Conservation (phyloP, 1,139 yeast genomes). For the Torulaspora globosa region DNA sequence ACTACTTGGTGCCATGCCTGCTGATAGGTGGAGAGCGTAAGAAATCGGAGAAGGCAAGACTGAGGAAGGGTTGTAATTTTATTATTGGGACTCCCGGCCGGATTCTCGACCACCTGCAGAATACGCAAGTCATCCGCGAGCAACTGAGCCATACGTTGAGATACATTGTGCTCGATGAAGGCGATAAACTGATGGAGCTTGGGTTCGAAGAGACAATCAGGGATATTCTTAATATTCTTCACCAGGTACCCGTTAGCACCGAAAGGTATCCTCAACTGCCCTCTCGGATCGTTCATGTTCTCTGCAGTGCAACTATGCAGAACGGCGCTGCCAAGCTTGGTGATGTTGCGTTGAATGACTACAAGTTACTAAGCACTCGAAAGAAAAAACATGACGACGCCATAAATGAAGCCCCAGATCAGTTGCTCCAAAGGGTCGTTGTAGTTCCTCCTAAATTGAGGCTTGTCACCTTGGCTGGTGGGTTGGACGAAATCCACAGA, state of each 20-base stretch:
- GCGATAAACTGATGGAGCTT: constrained; percentile 88
- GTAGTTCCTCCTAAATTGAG: constrained; percentile 90
- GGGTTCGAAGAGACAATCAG: constrained; percentile 93
- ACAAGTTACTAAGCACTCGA: constrained; percentile 57
- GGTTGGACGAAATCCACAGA: constrained; percentile 49
- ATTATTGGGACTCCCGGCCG: constrained; percentile 93
- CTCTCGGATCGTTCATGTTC: constrained; percentile 60
- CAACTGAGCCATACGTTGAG: constrained; percentile 68
- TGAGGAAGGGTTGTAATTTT: constrained; percentile 84
- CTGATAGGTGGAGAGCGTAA: constrained; percentile 95
- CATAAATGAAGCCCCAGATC: constrained; percentile 72
- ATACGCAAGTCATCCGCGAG: constrained; percentile 68
- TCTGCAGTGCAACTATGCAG: constrained; percentile 94
- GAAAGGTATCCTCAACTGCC: constrained; percentile 58
- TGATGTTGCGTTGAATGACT: constrained; percentile 63
- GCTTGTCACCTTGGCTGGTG: constrained; percentile 71
- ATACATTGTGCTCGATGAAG: constrained; percentile 89
- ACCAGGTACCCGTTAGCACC: constrained; percentile 44
- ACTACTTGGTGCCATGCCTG: constrained; percentile 83
- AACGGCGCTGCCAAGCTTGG: constrained; percentile 77
- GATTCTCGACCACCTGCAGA: constrained; percentile 85
- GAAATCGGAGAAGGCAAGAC: constrained; percentile 84
- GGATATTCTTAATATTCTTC: constrained; percentile 61
- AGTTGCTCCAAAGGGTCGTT: constrained; percentile 68
- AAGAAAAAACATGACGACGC: constrained; percentile 38